These are phyloP conservation scores for Yamadazyma pseudoaaseri DNA, from an alignment of 1,139 yeast genomes.

Conservation along the genomic window DNA sequence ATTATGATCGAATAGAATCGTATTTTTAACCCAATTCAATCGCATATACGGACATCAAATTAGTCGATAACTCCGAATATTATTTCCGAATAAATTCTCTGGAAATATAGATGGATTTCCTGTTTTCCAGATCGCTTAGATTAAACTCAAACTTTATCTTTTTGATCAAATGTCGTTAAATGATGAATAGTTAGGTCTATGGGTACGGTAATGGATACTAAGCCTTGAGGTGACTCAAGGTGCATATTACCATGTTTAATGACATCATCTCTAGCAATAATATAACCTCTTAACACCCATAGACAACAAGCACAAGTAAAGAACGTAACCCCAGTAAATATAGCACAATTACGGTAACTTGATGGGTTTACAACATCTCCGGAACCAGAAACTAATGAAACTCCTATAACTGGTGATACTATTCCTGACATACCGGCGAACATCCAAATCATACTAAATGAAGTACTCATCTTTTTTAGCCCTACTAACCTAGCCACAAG, in stretches of 20 bases:
- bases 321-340: conserved; percentile 46
- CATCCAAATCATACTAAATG: conserved; percentile 42
- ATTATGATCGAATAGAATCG: too few relatives aligned
- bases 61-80: too few relatives aligned
- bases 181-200: neutral
- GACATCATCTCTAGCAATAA: conserved; percentile 29
- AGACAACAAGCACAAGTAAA: conserved; percentile 32
- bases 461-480: conserved; percentile 30
- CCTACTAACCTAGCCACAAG: conserved; percentile 33
- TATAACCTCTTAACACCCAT: conserved; percentile 38
- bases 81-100: too few relatives aligned
- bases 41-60: too few relatives aligned
- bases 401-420: conserved; percentile 47
- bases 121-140: too few relatives aligned
- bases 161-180: neutral
- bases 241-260: conserved; percentile 16
- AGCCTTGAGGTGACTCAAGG: conserved; percentile 5
- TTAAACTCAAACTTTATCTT: too few relatives aligned
- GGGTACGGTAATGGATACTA: conserved; percentile 6
- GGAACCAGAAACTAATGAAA: conserved; percentile 13
- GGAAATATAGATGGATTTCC: too few relatives aligned
- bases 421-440: conserved; percentile 35
- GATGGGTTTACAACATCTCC: conserved; percentile 19
- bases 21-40: too few relatives aligned
- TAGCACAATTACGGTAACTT: conserved; percentile 42